phyloP scores from a whole-genome alignment of 306 rosid genomes.

The Vicia villosa region DNA sequence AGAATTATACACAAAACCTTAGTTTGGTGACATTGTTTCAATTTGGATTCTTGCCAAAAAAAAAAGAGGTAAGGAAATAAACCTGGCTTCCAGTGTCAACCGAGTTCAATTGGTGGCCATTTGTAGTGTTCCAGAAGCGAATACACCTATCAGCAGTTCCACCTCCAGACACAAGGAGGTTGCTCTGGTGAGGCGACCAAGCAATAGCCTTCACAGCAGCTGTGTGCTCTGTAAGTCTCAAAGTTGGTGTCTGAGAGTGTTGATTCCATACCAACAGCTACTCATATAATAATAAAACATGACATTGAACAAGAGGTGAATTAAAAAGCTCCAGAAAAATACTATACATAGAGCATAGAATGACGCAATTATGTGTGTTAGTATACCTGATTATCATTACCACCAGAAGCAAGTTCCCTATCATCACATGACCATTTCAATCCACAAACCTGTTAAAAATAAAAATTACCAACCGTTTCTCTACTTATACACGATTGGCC shows the following conservation, averaged over 20 bases:
- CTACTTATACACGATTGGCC: background rate
- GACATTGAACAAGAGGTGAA: conserved; percentile 14
- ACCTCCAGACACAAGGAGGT: conserved; percentile 96
- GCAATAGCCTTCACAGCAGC: conserved; percentile 99
- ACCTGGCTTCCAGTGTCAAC: conserved; percentile 99
- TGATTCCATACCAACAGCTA: conserved; percentile 98
- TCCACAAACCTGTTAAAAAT: conserved; percentile 66
- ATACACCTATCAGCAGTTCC: conserved; percentile 98
- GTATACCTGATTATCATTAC: conserved; percentile 95
- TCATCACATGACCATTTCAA: conserved; percentile 97
- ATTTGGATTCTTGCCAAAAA: background rate
- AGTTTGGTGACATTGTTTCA: background rate
- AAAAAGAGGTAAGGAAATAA: background rate
- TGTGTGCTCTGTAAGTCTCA: conserved; percentile 88
- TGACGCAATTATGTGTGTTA: background rate
- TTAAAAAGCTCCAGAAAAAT: background rate
- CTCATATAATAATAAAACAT: conserved; percentile 28
- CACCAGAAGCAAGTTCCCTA: conserved; percentile 98
- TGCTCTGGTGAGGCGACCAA: conserved; percentile 97
- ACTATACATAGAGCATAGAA: background rate
- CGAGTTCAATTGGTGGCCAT: conserved; percentile 82
- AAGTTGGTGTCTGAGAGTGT: conserved; percentile 82
- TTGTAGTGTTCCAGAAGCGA: conserved; percentile 98
- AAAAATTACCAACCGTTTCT: conserved; percentile 20
- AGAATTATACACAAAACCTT: conserved; percentile 10